Evolutionary conservation across 306 rosid genomes (phyloP), one percentile per base, ranked within the genome.

Genomic region (Pachyrhizus erosus): DNA sequence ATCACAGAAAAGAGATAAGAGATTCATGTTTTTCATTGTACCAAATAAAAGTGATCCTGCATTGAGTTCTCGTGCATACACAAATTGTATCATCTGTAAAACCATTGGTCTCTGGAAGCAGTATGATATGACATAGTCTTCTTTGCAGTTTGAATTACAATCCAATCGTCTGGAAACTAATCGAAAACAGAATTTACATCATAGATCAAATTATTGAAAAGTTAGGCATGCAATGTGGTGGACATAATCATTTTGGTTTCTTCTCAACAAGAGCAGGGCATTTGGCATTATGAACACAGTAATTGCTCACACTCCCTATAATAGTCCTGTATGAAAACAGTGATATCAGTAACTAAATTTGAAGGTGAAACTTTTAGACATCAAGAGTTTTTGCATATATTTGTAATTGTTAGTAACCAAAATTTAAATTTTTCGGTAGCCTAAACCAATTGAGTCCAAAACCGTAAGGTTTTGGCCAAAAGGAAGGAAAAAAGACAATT

Each of bases 241-340:
- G 9, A 27, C 21, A 37, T 54, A n/a, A n/a, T 74, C 39, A 31
- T 64, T 83, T 23, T 2, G 87, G 75, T 78, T 90, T 88, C 89
- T 85, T 88, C 81, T 85, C 90, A 49, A 87, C 88, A 49, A 88
- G 92, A 45, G 88, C 89, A n/a, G 89, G 86, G 61, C 89, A 90
- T 72, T 85, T 87, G 54, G 94, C 91, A 73, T 88, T 51, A 26
- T 75, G 86, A 70, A 88, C 80, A 42, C 91, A 90, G 71, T 90
- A 88, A 81, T 80, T 78, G 84, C 91, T 88, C 81, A 86, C 90
- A 24, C 93, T 90, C 76, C 91, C 90, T 60, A 86, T 40, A 23
- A 90, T 27, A 40, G 89, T 90, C 73, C 90, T 90, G 88, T 14
- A 9, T 31, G 17, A 68, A 23, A 27, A 27, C 74, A 13, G 18